Evolutionary conservation across 2,329 filamentous ascomycete genomes (phyloP).

Genomic region (Ceratocystis diversiconidia): DNA sequence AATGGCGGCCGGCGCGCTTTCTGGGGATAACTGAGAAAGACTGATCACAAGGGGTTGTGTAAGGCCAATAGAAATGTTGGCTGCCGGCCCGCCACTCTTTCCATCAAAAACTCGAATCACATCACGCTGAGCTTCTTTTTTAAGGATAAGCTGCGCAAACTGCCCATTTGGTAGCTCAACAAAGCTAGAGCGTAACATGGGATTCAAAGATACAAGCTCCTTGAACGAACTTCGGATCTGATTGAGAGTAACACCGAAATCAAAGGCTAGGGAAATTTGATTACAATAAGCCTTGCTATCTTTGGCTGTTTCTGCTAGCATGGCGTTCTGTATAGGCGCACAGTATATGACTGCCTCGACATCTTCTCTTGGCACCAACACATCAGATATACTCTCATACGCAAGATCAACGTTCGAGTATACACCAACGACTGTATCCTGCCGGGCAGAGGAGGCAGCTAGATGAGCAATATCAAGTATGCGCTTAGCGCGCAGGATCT

Average conservation of each 20-base stretch:
- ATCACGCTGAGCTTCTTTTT: neutral
- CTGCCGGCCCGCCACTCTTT: neutral
- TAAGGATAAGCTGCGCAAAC: conserved; percentile 52
- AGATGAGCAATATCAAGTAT: neutral
- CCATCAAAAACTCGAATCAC: neutral
- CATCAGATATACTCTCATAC: neutral
- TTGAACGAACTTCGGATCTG: conserved; percentile 37
- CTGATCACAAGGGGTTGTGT: neutral
- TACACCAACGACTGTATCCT: too few species aligned
- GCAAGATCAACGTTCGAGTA: neutral
- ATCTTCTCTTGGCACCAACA: conserved; percentile 5
- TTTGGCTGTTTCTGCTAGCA: conserved; percentile 60
- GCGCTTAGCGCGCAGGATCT: conserved; percentile 29
- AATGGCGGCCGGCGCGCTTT: conserved; percentile 24
- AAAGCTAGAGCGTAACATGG: conserved; percentile 64
- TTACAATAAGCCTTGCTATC: conserved; percentile 59
- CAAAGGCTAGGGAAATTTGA: conserved; percentile 51
- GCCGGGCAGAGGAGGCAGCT: neutral
- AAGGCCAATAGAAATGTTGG: neutral
- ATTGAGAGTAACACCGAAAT: conserved; percentile 24
- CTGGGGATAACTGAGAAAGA: neutral
- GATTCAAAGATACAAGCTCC: conserved; percentile 39
- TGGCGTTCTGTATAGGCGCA: conserved; percentile 61
- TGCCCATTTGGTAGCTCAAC: conserved; percentile 32
- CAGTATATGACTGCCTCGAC: conserved; percentile 42